Evolutionary conservation across 805 yeast genomes (phyloP).

Genomic region (Diddensiella caesifluorescens): DNA sequence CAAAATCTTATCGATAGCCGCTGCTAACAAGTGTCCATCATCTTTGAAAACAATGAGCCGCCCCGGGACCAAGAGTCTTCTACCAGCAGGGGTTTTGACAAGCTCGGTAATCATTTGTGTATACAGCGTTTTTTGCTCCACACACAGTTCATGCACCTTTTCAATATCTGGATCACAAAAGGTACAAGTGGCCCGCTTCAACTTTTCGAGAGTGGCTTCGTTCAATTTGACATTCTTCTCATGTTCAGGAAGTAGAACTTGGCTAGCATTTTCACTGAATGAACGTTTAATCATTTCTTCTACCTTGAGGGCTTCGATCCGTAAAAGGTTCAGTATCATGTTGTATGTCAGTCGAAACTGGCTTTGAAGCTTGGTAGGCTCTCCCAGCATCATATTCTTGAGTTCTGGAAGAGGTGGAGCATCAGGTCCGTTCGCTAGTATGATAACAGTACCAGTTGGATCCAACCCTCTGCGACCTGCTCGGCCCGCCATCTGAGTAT

Average conservation of each 20-base stretch:
- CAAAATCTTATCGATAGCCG: slow-evolving; percentile 42
- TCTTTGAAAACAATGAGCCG: slow-evolving; percentile 47
- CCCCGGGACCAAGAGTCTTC: slow-evolving; percentile 47
- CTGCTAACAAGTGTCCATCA: slow-evolving; percentile 40
- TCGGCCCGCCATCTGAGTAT: slow-evolving; percentile 96
- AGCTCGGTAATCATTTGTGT: slow-evolving; percentile 44
- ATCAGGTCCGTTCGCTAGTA: slow-evolving; percentile 54
- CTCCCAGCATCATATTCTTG: slow-evolving; percentile 79
- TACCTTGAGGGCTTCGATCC: slow-evolving; percentile 93
- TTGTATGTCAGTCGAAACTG: slow-evolving; percentile 93
- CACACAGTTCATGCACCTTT: slow-evolving; percentile 40
- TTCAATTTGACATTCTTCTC: slow-evolving; percentile 56
- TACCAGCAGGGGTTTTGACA: slow-evolving; percentile 43
- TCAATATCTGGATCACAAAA: slow-evolving; percentile 42
- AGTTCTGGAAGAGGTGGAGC: slow-evolving; percentile 42
- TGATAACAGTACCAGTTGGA: slow-evolving; percentile 86
- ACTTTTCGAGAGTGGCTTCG: slow-evolving; percentile 40
- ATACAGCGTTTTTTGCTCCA: slow-evolving; percentile 43
- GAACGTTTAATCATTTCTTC: slow-evolving; percentile 98
- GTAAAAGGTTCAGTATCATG: slow-evolving; percentile 83
- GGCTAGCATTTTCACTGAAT: slow-evolving; percentile 85
- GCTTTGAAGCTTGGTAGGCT: slow-evolving; percentile 82
- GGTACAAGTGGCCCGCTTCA: slow-evolving; percentile 34
- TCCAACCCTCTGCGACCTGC: slow-evolving; percentile 98
- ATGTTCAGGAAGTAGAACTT: slow-evolving; percentile 80